Base-by-base conservation (phyloP, 2,329 filamentous ascomycete species). In the Gaeumannomyces tritici region DNA sequence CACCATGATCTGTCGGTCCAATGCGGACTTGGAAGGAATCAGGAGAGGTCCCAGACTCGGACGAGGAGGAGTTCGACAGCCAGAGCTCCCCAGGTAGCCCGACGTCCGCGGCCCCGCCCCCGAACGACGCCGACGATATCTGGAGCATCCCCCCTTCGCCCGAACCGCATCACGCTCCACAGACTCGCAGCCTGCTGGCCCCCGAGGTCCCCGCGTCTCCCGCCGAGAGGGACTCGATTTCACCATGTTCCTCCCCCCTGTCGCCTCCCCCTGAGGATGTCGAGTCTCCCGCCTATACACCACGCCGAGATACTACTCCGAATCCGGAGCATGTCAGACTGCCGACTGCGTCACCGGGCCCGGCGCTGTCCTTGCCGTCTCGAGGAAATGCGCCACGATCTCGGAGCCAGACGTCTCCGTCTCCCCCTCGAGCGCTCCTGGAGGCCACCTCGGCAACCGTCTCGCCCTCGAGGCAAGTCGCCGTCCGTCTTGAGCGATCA, bases 11-110 rank as follows among this genome's bases (percentile, higher is more conserved):
- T 62, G 61, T 63, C 63, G 68, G 57, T 64, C 64, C 66, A 68
- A 77, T 77, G 75, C 73, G 71, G 66, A 74, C 72, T 68, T 77
- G 75, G 75, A 75, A 76, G 73, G 73, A 75, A 70, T 69, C 74
- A 72, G 75, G 75, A 69, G 75, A 75, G 69, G 75, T 77, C 68
- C 75, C 75, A 58, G 75, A 77, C 68, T 77, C 75, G 68, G 75
- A 77, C 68, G 75, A 77, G 67, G 75, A 77, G 70, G 72, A 70
- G 4, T 70, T 74, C 67, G 73, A 76, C 64, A 74, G 70, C 62
- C 70, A 75, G 57, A 61, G 59, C 59, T 47, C 28, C n/a, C 55
- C 60, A 28, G 54, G 33, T 27, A 61, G 55, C 18, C 51, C 51
- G 51, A 56, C 33, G 54, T 27, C n/a, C 54, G 26, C 26, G 31